Evolutionary conservation across 2,329 filamentous ascomycete species (phyloP).

Genomic region (Atkinsonella texensis): DNA sequence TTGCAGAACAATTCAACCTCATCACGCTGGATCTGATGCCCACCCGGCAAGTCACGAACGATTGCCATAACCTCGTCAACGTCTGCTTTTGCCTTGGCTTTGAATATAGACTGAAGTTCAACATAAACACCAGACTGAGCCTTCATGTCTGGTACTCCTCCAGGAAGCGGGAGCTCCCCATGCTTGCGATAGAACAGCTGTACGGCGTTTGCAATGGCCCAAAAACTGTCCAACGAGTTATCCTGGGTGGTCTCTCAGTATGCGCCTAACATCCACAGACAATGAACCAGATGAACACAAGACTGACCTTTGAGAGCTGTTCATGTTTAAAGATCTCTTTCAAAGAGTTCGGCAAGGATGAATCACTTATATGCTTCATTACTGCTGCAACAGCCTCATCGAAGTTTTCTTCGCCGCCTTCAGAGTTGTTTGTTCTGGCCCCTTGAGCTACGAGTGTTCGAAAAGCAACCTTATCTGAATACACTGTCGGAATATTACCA

Average conservation of each 20-base stretch:
- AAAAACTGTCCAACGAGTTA: constrained; percentile 48
- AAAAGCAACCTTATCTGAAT: constrained; percentile 80
- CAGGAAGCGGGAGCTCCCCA: constrained; percentile 66
- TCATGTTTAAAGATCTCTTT: constrained; percentile 68
- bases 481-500: constrained; percentile 57
- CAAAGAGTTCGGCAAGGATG: constrained; percentile 55
- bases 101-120: constrained; percentile 84
- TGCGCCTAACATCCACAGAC: background rate
- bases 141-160: constrained; percentile 94
- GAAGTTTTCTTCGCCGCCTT: constrained; percentile 93
- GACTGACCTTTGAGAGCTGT: constrained; percentile 38
- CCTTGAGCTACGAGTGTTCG: constrained; percentile 54
- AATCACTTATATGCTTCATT: constrained; percentile 67
- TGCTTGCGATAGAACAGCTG: constrained; percentile 65
- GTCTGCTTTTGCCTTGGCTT: constrained; percentile 71
- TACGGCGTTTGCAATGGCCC: constrained; percentile 76
- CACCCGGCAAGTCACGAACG: constrained; percentile 41
- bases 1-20: constrained; percentile 93
- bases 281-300: background rate
- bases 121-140: constrained; percentile 85
- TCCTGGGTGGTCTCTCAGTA: background rate
- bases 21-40: constrained; percentile 45
- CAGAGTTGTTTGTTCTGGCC: constrained; percentile 59
- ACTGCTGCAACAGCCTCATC: constrained; percentile 84
- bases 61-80: constrained; percentile 58